phyloP scores from a whole-genome alignment of 768 basidiomycete genomes.

The Leccinum boreale region DNA sequence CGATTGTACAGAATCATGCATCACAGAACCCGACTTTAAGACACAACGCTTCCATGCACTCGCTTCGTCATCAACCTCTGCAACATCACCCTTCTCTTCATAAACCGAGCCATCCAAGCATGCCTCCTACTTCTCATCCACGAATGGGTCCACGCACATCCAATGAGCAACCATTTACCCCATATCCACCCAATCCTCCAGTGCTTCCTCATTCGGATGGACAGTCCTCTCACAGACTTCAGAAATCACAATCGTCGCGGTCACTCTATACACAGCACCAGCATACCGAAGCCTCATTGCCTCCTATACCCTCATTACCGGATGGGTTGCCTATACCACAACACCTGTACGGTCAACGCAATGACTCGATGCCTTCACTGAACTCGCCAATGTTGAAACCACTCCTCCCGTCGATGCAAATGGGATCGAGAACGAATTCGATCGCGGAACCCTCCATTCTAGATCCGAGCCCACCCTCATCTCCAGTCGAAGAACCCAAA shows the following conservation, averaged over 20 bases:
- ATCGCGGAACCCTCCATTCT: conserved; percentile 51
- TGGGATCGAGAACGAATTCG: conserved; percentile 50
- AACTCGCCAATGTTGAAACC: conserved; percentile 46
- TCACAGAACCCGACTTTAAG: conserved; percentile 10
- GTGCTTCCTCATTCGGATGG: conserved; percentile 42
- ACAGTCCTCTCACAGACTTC: conserved; percentile 34
- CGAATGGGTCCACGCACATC: conserved; percentile 11
- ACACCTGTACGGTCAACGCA: conserved; percentile 18
- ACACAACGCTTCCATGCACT: conserved; percentile 25
- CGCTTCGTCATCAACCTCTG: conserved; percentile 27
- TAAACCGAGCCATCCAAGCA: conserved; percentile 11
- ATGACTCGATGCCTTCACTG: conserved; percentile 16
- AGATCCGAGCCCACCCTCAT: conserved; percentile 81
- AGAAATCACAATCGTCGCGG: conserved; percentile 56
- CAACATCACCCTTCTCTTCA: conserved; percentile 19
- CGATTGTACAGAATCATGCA: conserved; percentile 4
- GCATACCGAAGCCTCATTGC: conserved; percentile 31
- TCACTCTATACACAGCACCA: conserved; percentile 57
- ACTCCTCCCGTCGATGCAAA: conserved; percentile 61
- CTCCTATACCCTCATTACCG: conserved; percentile 39
- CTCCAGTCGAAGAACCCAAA: conserved; percentile 61
- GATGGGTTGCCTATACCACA: conserved; percentile 33
- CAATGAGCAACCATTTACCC: conserved; percentile 9
- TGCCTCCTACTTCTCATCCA: conserved; percentile 14
- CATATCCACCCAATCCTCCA: conserved; percentile 12